Percentiles rank a stretch among this genome's conserved stretches.
phyloP scores from a whole-genome alignment of 257 asterid species.

The Plantago ovata region DNA sequence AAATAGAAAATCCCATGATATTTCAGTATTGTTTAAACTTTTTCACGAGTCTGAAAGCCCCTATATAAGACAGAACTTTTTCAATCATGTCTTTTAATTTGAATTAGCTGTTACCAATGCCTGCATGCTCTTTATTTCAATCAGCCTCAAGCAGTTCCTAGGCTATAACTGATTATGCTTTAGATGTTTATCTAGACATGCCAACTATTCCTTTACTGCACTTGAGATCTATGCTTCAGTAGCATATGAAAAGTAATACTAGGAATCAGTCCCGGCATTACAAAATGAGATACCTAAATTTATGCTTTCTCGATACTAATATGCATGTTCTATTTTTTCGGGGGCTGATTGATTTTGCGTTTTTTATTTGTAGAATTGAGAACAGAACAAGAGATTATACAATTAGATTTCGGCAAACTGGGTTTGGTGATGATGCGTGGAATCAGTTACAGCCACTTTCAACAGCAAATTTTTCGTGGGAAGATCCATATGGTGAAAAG shows the following conservation, averaged over 20 bases:
- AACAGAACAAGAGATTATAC: constrained; percentile 59
- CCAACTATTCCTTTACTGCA: too few relatives aligned
- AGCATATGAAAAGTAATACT: background rate
- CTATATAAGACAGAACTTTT: too few relatives aligned
- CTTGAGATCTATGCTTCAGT: too few relatives aligned
- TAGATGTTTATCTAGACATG: too few relatives aligned
- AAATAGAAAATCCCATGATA: too few relatives aligned
- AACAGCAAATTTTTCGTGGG: constrained; percentile 75
- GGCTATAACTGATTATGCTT: too few relatives aligned
- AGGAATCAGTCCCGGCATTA: constrained; percentile 15
- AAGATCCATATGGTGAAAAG: constrained; percentile 82
- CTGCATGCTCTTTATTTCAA: too few relatives aligned
- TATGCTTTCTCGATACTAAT: constrained; percentile 1
- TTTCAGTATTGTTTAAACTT: too few relatives aligned
- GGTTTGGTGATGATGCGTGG: constrained; percentile 81
- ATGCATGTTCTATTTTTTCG: constrained; percentile 11
- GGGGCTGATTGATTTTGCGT: constrained; percentile 25
- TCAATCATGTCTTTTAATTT: too few relatives aligned
- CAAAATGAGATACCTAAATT: background rate
- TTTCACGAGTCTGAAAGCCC: too few relatives aligned
- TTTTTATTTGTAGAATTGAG: constrained; percentile 64
- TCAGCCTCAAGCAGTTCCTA: too few relatives aligned
- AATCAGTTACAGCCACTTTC: constrained; percentile 70
- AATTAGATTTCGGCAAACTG: constrained; percentile 76
- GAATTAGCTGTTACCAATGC: too few relatives aligned